These are phyloP conservation scores for Arctostaphylos glauca DNA, from an alignment of 148 eudicot genomes.

Conservation along the genomic window DNA sequence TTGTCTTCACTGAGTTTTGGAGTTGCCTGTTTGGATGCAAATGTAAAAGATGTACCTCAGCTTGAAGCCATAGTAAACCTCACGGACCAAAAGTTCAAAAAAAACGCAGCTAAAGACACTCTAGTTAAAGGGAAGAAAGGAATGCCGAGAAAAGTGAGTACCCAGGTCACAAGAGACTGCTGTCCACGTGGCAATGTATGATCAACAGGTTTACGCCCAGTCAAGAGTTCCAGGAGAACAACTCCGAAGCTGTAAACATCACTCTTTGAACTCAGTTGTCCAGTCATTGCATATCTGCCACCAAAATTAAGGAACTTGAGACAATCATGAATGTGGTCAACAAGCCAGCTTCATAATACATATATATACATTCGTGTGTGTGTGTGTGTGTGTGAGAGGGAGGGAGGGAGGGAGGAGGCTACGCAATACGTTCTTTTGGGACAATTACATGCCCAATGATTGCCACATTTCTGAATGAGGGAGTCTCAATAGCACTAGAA, in stretches of 20 bases:
- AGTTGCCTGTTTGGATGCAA: slow-evolving; percentile 47
- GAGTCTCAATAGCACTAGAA: background rate
- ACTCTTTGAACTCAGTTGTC: slow-evolving; percentile 74
- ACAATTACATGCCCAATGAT: background rate
- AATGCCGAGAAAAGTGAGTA: slow-evolving; percentile 16
- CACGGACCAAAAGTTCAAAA: background rate
- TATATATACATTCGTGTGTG: no score
- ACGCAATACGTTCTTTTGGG: background rate
- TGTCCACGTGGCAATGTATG: slow-evolving; percentile 84
- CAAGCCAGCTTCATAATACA: background rate
- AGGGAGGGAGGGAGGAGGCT: background rate
- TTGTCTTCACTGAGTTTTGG: slow-evolving; percentile 83
- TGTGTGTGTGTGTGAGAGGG: background rate
- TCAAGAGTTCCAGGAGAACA: slow-evolving; percentile 73
- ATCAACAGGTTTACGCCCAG: slow-evolving; percentile 85
- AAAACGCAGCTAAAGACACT: background rate
- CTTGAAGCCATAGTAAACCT: background rate
- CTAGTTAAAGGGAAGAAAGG: background rate
- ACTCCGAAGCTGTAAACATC: slow-evolving; percentile 87
- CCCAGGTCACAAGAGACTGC: slow-evolving; percentile 87
- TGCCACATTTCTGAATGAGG: background rate
- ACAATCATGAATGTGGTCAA: background rate
- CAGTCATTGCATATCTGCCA: slow-evolving; percentile 84
- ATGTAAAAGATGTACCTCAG: background rate
- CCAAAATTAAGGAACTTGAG: background rate